Evolutionary conservation across 352 stramenopile species (phyloP), one percentile per base, ranked within the genome.

Genomic region (Pythium rishiriense): DNA sequence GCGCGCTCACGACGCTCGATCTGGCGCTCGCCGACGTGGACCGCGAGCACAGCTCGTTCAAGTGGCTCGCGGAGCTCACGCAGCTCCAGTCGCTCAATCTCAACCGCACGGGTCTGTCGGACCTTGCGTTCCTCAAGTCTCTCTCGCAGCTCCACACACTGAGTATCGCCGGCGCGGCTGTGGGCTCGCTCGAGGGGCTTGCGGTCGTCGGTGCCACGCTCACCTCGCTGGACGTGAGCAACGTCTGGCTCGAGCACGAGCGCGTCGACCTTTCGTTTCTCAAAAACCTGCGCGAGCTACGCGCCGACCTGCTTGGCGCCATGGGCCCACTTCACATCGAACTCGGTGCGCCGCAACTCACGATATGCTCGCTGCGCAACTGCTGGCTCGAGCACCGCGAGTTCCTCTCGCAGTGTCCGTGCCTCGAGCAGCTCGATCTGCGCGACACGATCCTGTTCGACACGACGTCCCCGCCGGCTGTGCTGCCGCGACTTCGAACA

Each of bases 41-140:
- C 3, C 29, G 31, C 5, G 19, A 33, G 5, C 10, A 25, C 21
- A 42, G 25, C 17, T 15, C 29, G 6, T 64, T 64, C 24, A 26
- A 56, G 33, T 46, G 37, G 15, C 45, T 64, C 21, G 35, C 57
- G 29, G 24, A 22, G 22, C 57, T 56, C 29, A 41, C 33, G 21
- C 57, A 48, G 21, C 45, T 64, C 2, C 39, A 56, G 57, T 56
- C 57, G 33, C 46, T 64, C 22, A 41, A 46, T 28, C 22, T 64
- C 10, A 31, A 64, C 12, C 46, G 46, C n/a, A 54, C 45, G 12
- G 25, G 46, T 17, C 24, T 64, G 4, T 45, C 31, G 2, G 33
- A 64, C 22, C 26, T 64, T 7, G 26, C 31, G 14, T 54, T 54
- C 15, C 46, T 64, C 14, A 11, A 56, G 15, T 2, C 33, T 7